Evolutionary conservation across 2,329 filamentous ascomycete genomes (phyloP), one percentile per base, ranked within the genome.

Genomic region (Amauroascus niger): DNA sequence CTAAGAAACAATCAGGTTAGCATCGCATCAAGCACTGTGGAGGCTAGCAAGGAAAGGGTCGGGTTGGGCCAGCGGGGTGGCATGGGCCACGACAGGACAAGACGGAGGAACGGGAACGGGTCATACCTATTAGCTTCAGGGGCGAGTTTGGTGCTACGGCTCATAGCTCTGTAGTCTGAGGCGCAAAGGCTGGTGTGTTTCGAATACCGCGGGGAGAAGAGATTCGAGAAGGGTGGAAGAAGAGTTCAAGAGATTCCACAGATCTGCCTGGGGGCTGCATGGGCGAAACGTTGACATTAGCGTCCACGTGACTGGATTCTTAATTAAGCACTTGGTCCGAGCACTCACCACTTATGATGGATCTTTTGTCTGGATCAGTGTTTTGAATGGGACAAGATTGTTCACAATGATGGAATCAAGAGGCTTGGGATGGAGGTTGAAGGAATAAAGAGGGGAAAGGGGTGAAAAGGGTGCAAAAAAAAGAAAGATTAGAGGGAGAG

Each of bases 61-160:
- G 14, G 49, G 37, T 33, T 20, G n/a, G 45, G 20, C 41, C 43
- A 32, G 37, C 37, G 48, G 47, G 33, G 47, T 26, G 47, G 18
- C 28, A 35, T n/a, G 46, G n/a, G n/a, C n/a, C n/a, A n/a, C n/a
- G n/a, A 20, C 46, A 11, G 1, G 6, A 16, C 13, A 46, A 5
- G 7, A 6, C 39, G 3, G 46, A 13, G 8, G 30, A 33, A 32
- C 26, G 33, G 2, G 9, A 40, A 45, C 44, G 54, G 51, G 57
- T 78, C 85, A 69, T 77, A 94, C 89, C 89, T 86, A 80, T 97
- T 97, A 78, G 96, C 90, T 87, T 98, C 93, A 76, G 93, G 90
- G 78, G 90, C 90, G 81, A 97, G 86, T 83, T 96, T 97, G 77
- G 84, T 86, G 78, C 83, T 84, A 78, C 88, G 86, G 88, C 85